Evolutionary conservation across 2,329 filamentous ascomycete genomes (phyloP).

Genomic region (Xylariaceae sp.): DNA sequence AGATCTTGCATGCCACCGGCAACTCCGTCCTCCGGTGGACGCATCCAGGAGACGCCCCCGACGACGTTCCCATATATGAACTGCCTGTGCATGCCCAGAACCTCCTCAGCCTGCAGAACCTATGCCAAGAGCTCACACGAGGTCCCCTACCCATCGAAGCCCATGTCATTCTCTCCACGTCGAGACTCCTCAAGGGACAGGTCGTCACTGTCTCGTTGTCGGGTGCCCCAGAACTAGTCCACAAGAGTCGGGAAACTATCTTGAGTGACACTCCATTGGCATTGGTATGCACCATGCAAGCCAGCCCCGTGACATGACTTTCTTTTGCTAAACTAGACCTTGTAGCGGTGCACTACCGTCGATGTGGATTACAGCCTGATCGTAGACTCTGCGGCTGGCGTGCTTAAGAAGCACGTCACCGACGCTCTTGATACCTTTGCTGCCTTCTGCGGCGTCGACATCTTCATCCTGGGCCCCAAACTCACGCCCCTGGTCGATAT

Average conservation of each 20-base stretch:
- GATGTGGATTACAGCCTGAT: conserved; percentile 91
- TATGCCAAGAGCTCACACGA: conserved; percentile 78
- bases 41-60: conserved; percentile 79
- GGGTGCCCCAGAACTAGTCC: conserved; percentile 79
- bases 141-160: conserved; percentile 70
- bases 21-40: conserved; percentile 90
- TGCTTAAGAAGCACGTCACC: conserved; percentile 69
- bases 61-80: conserved; percentile 79
- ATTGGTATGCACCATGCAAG: conserved; percentile 59
- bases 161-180: conserved; percentile 74
- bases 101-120: conserved; percentile 67
- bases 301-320: conserved; percentile 16
- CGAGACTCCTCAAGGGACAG: conserved; percentile 62
- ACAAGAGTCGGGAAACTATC: conserved; percentile 83
- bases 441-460: conserved; percentile 86
- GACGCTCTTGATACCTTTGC: conserved; percentile 84
- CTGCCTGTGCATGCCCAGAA: conserved; percentile 90
- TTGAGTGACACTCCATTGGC: conserved; percentile 88
- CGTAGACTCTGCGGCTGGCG: conserved; percentile 62
- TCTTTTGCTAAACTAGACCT: conserved; percentile 29
- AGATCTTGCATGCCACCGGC: conserved; percentile 86
- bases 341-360: conserved; percentile 82
- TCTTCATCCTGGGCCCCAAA: conserved; percentile 91
- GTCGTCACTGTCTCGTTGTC: conserved; percentile 89
- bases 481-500: conserved; percentile 70